Percentiles rank a stretch among this genome's conserved stretches.
Evolutionary conservation across 257 asterid genomes (phyloP).

Genomic region (Solanum ossicruentum): DNA sequence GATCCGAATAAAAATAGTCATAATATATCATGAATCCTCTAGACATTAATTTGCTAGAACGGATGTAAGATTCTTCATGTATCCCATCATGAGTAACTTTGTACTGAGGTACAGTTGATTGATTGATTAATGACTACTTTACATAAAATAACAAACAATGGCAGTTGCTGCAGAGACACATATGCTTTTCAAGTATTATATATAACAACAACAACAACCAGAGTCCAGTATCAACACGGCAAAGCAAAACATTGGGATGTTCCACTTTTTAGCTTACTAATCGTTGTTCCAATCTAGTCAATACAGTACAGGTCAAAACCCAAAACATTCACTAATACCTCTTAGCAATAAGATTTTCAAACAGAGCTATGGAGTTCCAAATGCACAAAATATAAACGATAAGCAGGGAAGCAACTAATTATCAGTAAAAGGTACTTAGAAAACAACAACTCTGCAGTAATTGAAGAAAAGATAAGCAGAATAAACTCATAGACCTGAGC

Average conservation of each 20-base stretch:
- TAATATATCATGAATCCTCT: neutral
- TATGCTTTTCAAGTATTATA: neutral
- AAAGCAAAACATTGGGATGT: neutral
- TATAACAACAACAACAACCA: neutral
- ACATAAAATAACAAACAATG: neutral
- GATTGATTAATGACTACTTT: neutral
- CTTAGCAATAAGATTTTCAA: neutral
- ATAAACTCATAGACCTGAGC: slow-evolving; percentile 38
- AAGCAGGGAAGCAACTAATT: neutral
- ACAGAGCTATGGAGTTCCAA: neutral
- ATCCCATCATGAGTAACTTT: neutral
- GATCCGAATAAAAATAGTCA: neutral
- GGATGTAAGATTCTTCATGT: neutral
- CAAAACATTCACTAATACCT: neutral
- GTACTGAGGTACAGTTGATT: neutral
- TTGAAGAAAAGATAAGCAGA: neutral
- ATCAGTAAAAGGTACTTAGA: neutral
- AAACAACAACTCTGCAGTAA: neutral
- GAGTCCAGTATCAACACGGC: neutral
- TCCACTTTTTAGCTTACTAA: neutral
- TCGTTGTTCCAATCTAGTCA: neutral
- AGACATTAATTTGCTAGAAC: neutral
- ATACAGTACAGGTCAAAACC: neutral
- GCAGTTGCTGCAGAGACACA: neutral
- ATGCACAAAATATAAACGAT: neutral